Evolutionary conservation across 352 stramenopile species (phyloP), one percentile per base, ranked within the genome.

Genomic region (Phytopythium cucurbitacearum): DNA sequence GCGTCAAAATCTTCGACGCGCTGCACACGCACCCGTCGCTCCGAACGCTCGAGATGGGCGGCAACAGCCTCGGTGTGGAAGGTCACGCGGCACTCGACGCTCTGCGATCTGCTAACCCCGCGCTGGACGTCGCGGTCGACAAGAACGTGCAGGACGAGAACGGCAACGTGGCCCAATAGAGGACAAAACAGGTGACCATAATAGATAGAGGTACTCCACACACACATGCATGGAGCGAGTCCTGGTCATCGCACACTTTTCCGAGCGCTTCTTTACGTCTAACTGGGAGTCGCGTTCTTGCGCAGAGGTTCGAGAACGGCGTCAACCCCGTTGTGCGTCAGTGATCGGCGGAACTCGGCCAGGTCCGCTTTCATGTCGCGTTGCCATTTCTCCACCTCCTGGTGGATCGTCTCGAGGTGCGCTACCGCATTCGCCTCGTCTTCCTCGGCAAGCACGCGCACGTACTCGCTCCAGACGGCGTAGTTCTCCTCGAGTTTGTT

Each of bases 11-110:
- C 11, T 90, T 94, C 32, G 57, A 85, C 34, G 63, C 67, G 28
- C 57, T 94, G 12, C 83, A 94, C 62, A 43, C 53, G 0, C 80
- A 91, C 45, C 57, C 72, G 40, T 76, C 76, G 33, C 72, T 94
- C n/a, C 74, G 74, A 60, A 94, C 83, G 28, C 73, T 91, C 11
- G 83, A 94, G 51, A 87, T 94, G 74, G 83, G 83, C 57, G 83
- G 83, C 59, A 94, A 94, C 62, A 87, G 76, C 28, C 62, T 94
- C 1, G 83, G 80, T 7, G 72, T 89, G 50, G 62, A 71, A 10
- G 83, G 83, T 28, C 77, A 84, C 43, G 67, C 60, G 0, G 83
- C 83, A 41, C 71, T 94, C 12, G 78, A 91, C 35, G 62, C 53
- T 33, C 63, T 94, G 47, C 79, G 76, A 13, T 56, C 60, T 3